Evolutionary conservation across 805 yeast genomes (phyloP).

Genomic region (Candida takata): DNA sequence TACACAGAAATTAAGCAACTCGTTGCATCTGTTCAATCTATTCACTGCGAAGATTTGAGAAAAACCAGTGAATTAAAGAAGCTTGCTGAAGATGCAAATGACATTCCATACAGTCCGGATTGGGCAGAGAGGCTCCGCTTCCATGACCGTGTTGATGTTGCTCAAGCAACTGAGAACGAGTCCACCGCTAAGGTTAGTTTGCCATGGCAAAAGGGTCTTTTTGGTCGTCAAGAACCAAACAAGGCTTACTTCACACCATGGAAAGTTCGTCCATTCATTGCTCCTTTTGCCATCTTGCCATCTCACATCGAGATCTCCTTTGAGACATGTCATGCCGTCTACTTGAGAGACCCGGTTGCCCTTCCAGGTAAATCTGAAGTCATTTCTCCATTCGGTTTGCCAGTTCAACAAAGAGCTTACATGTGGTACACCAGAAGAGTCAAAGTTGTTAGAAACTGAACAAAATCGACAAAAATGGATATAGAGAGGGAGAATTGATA

Average conservation of each 20-base stretch:
- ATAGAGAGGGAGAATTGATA: background rate
- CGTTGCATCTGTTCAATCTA: conserved; percentile 16
- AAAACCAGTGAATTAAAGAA: conserved; percentile 26
- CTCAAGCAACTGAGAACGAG: conserved; percentile 45
- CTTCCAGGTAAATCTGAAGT: conserved; percentile 97
- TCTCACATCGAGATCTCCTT: conserved; percentile 87
- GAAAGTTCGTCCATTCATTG: conserved; percentile 89
- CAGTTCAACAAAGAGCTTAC: conserved; percentile 87
- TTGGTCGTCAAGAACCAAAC: conserved; percentile 69
- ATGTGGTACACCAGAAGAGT: conserved; percentile 86
- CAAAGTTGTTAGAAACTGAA: conserved; percentile 18
- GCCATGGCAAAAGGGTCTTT: conserved; percentile 79
- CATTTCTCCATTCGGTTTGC: conserved; percentile 77
- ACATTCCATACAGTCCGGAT: conserved; percentile 37
- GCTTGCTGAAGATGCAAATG: conserved; percentile 17
- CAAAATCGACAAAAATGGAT: background rate
- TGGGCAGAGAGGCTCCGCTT: conserved; percentile 43
- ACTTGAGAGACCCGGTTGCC: conserved; percentile 93
- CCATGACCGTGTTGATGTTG: conserved; percentile 38
- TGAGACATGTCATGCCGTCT: conserved; percentile 92
- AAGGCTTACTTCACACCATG: conserved; percentile 94
- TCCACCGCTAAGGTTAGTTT: conserved; percentile 44
- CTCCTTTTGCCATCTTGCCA: conserved; percentile 89
- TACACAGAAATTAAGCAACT: conserved; percentile 24
- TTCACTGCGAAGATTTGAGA: conserved; percentile 24